Base-by-base conservation (phyloP, 75 land plant genomes). In the Selaginella tamariscina region DNA sequence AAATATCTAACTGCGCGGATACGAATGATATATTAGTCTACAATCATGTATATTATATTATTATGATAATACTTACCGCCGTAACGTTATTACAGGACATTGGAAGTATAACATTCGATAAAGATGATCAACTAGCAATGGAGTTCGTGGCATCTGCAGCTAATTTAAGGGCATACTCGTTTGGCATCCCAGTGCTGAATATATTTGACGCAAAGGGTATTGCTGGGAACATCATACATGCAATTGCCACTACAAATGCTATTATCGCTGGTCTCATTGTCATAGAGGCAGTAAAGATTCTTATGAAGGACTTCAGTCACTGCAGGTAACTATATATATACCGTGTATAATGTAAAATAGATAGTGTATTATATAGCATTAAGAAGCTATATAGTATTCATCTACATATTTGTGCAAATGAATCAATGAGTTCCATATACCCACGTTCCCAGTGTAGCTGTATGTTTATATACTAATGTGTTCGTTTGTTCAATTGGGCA, bases 91-190 rank as follows among this genome's bases (percentile, higher is more conserved):
- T 68, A 32, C 84, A 95, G 99, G 99, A 95, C 1, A 75, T 95
- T 65, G 99, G 99, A 33, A 86, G 72, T 60, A 32, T 91, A 33
- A 68, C 67, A 33, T 95, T 95, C 77, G 99, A 95, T 68, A 95
- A 95, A 66, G 99, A 95, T 78, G 99, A 95, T 68, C 92, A 95
- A 70, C 69, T 95, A 68, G 97, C 99, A 32, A 86, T 95, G 31
- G 99, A 95, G 64, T 91, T 95, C 84, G 99, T 95, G 18, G 86
- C 99, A 74, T 91, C 99, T 72, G 99, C 99, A 70, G 92, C 99
- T 32, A 95, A 95, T 77, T 77, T 95, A 56, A 70, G 99, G 24
- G 91, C 99, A 56, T 68, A 78, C 67, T 95, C 98, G 33, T 95
- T 95, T 84, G 97, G 93, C 9, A 95, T 95, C 69, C 86, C 92